Evolutionary conservation across 1,139 yeast species (phyloP).

Genomic region (Debaryomyces coudertii): DNA sequence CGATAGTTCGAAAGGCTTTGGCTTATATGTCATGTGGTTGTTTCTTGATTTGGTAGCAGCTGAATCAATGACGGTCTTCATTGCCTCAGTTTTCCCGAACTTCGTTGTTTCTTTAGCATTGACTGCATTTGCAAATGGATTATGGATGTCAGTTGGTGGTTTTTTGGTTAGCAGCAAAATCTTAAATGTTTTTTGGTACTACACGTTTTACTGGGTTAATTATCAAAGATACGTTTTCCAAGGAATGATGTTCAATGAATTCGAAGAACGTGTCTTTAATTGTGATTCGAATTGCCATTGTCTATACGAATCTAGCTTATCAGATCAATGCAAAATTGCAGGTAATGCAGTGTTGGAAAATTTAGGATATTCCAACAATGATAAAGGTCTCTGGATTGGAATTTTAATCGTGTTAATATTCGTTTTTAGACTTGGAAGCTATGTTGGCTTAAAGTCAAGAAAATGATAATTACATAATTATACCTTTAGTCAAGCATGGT

Average conservation of each 20-base stretch:
- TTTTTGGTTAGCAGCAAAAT: slow-evolving; percentile 36
- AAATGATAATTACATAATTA: neutral
- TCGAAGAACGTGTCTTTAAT: slow-evolving; percentile 27
- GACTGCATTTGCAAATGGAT: slow-evolving; percentile 44
- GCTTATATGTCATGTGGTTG: slow-evolving; percentile 38
- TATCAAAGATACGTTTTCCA: slow-evolving; percentile 46
- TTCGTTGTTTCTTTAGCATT: slow-evolving; percentile 43
- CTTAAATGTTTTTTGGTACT: slow-evolving; percentile 42
- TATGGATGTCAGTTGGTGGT: slow-evolving; percentile 51
- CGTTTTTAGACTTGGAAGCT: slow-evolving; percentile 24
- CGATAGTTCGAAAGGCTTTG: slow-evolving; percentile 32
- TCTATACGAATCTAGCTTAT: slow-evolving; percentile 33
- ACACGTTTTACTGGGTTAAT: slow-evolving; percentile 43
- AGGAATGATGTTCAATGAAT: slow-evolving; percentile 48
- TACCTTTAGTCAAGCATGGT: no score
- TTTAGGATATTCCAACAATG: slow-evolving; percentile 29
- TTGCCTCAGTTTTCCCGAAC: slow-evolving; percentile 36
- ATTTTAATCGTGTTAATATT: slow-evolving; percentile 31
- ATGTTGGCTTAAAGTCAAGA: slow-evolving; percentile 7
- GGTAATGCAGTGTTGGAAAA: slow-evolving; percentile 35
- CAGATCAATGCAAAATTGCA: slow-evolving; percentile 31
- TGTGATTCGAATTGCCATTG: slow-evolving; percentile 39
- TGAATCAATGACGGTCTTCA: slow-evolving; percentile 40
- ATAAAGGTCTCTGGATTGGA: slow-evolving; percentile 39
- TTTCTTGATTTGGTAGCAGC: slow-evolving; percentile 44